Evolutionary conservation across 805 yeast genomes (phyloP).

Genomic region (Komagataella populi): DNA sequence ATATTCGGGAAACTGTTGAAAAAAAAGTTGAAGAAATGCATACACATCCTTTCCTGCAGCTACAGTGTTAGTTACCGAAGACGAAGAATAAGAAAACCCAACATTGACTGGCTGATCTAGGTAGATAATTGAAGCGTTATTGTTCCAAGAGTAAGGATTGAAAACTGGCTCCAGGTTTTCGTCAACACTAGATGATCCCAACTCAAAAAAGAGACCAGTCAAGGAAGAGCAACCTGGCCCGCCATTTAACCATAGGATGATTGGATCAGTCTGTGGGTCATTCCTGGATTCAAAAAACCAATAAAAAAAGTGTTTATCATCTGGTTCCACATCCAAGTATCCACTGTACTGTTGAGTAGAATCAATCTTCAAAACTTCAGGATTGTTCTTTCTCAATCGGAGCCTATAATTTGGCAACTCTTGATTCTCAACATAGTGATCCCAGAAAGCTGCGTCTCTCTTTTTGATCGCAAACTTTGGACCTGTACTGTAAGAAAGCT

Average conservation of each 20-base stretch:
- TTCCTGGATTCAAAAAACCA: conserved; percentile 83
- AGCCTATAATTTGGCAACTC: conserved; percentile 32
- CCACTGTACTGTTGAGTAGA: conserved; percentile 75
- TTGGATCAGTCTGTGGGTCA: conserved; percentile 78
- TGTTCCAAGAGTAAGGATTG: conserved; percentile 78
- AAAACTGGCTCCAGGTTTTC: conserved; percentile 45
- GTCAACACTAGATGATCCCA: conserved; percentile 67
- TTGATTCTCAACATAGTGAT: conserved; percentile 11
- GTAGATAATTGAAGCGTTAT: conserved; percentile 73
- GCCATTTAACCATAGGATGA: conserved; percentile 84
- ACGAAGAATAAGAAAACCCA: conserved; percentile 59
- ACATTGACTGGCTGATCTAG: conserved; percentile 85
- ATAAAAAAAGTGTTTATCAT: conserved; percentile 75
- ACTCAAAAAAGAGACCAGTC: conserved; percentile 77
- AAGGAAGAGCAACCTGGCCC: conserved; percentile 92
- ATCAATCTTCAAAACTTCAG: conserved; percentile 65
- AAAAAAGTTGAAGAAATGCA: conserved; percentile 68
- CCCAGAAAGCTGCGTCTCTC: conserved; percentile 21
- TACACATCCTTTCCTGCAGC: conserved; percentile 79
- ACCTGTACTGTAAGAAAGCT: conserved; percentile 32
- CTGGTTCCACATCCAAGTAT: conserved; percentile 68
- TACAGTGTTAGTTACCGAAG: conserved; percentile 54
- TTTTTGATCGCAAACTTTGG: conserved; percentile 28
- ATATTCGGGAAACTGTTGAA: conserved; percentile 56
- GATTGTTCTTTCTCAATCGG: conserved; percentile 47